phyloP scores from a whole-genome alignment of 1,139 yeast genomes.

The Candida frijolesensis region DNA sequence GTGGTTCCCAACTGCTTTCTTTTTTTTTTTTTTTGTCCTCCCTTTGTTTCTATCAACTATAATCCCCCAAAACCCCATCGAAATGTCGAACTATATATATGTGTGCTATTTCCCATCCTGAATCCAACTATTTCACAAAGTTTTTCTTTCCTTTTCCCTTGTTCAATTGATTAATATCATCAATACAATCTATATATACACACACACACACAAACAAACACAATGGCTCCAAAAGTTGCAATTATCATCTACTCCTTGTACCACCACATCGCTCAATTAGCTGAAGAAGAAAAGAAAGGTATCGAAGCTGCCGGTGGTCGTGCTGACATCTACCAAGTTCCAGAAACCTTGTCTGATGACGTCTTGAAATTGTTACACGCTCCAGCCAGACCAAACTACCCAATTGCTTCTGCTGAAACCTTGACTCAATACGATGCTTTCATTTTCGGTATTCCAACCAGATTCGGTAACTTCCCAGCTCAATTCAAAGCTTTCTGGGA shows the following conservation, averaged over 20 bases:
- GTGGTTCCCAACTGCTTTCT: background rate
- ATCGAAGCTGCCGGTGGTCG: slow-evolving; percentile 71
- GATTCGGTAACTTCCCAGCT: slow-evolving; percentile 81
- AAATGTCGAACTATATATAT: background rate
- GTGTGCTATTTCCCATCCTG: background rate
- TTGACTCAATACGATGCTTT: slow-evolving; percentile 70
- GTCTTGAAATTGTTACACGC: slow-evolving; percentile 60
- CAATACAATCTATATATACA: background rate
- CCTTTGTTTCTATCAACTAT: background rate
- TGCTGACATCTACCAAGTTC: slow-evolving; percentile 74
- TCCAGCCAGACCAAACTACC: slow-evolving; percentile 67
- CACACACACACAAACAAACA: slow-evolving; percentile 15
- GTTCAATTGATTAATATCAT: background rate
- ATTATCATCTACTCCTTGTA: slow-evolving; percentile 81
- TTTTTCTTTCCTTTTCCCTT: background rate
- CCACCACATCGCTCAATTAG: slow-evolving; percentile 73
- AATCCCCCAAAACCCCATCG: background rate
- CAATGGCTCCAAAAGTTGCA: slow-evolving; percentile 41
- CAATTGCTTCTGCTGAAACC: slow-evolving; percentile 65
- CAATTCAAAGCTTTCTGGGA: slow-evolving; percentile 86
- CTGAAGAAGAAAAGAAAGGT: slow-evolving; percentile 72
- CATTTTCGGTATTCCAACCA: slow-evolving; percentile 80
- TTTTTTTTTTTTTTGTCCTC: background rate
- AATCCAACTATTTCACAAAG: background rate
- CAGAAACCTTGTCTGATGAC: slow-evolving; percentile 75